Conservation (phyloP, 2,329 filamentous ascomycete genomes). For the Exophiala calicioides region DNA sequence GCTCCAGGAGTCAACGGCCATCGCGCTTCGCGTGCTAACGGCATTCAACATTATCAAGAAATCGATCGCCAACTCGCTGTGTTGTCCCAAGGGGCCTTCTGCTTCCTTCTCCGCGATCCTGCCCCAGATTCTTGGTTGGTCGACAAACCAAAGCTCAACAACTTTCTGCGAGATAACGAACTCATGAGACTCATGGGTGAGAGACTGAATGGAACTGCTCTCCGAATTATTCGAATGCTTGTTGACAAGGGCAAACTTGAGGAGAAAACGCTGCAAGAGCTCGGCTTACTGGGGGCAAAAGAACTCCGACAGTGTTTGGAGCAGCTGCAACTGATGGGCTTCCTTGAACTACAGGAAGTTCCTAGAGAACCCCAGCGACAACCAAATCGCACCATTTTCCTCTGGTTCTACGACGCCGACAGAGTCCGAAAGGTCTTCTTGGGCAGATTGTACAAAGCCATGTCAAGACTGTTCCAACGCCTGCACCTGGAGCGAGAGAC, state of each 20-base stretch:
- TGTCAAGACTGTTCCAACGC: slow-evolving; percentile 81
- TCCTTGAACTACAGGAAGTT: slow-evolving; percentile 90
- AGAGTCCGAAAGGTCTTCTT: slow-evolving; percentile 69
- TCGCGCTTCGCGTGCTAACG: slow-evolving; percentile 5
- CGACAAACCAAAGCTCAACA: slow-evolving; percentile 73
- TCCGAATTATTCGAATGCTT: slow-evolving; percentile 81
- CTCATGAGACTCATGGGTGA: slow-evolving; percentile 67
- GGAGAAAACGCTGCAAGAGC: slow-evolving; percentile 79
- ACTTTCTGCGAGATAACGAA: slow-evolving; percentile 71
- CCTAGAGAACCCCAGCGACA: slow-evolving; percentile 81
- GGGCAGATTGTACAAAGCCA: slow-evolving; percentile 83
- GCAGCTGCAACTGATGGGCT: slow-evolving; percentile 80
- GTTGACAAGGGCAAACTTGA: slow-evolving; percentile 89
- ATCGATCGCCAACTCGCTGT: slow-evolving; percentile 45
- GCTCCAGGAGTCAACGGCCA: slow-evolving; percentile 12
- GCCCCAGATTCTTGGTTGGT: slow-evolving; percentile 77
- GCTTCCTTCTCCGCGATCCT: slow-evolving; percentile 39
- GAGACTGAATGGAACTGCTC: slow-evolving; percentile 32
- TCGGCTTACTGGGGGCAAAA: slow-evolving; percentile 79
- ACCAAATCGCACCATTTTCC: slow-evolving; percentile 80
- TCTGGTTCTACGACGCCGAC: slow-evolving; percentile 86
- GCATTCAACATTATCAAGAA: slow-evolving; percentile 7
- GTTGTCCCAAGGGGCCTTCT: slow-evolving; percentile 49
- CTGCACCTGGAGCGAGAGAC: slow-evolving; percentile 73
- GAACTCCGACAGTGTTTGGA: slow-evolving; percentile 84